Base-by-base conservation (phyloP, 352 stramenopile species). In the Bremia lactucae region DNA sequence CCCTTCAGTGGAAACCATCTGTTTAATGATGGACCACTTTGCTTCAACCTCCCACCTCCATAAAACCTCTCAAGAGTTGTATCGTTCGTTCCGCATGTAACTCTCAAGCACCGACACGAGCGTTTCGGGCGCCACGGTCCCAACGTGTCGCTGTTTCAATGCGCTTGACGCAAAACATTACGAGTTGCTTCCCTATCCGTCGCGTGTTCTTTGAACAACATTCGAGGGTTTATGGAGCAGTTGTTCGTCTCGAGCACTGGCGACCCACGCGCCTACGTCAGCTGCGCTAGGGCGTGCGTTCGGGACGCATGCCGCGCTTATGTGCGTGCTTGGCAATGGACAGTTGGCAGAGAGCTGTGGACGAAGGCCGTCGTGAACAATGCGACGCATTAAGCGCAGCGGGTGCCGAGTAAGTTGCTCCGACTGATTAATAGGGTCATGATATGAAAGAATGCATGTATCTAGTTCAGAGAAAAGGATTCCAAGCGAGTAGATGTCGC, bases 401-500 rank as follows among this genome's bases (percentile, higher is more conserved):
- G 69, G 74, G 26, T 76, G 54, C 36, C 76, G 59, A 15, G 69
- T 58, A 29, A 83, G 54, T 39, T 57, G 51, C 26, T 67, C 36
- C 8, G 59, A 59, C 6, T 70, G 46, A 10, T 65, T 75, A 39
- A 55, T 46, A 11, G 52, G 26, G 47, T 87, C 68, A 31, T 83
- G 64, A 23, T 83, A 89, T 43, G 79, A 76, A 26, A 87, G 44
- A 15, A 60, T 51, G 39, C 73, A 81, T 36, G 76, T 86, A 49
- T 92, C 74, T 19, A 92, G 50, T 51, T 89, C 76, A 3, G 53
- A 68, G 4, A 87, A 48, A 23, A 92, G 43, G n/a, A 92, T 57
- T 10, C 76, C 74, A 24, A 71, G 79, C 36, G 76, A 87, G 49
- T 89, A 89, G 18, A 89, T 80, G 44, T 91, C 73, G 2, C 73